phyloP scores from a whole-genome alignment of 345 rosid species.

The Sisymbrium altissimum region DNA sequence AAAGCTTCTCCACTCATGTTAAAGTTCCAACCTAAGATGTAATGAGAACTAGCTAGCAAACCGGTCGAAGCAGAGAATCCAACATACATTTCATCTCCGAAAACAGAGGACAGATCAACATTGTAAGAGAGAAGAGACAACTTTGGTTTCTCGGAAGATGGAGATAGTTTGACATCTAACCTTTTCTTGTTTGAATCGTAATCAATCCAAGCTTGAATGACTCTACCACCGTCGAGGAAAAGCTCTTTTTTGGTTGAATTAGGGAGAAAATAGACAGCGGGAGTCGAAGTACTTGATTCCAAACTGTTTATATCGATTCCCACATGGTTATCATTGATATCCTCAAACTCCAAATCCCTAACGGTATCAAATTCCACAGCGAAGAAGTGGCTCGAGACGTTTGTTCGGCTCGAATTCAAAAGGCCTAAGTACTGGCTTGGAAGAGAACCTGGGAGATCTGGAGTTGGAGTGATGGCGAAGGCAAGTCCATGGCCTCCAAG shows the following conservation, averaged over 20 bases:
- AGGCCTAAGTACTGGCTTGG: conserved; percentile 75
- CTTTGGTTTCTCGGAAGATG: conserved; percentile 55
- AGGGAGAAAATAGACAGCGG: conserved; percentile 51
- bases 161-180: conserved; percentile 68
- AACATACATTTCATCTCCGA: conserved; percentile 66
- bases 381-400: conserved; percentile 55
- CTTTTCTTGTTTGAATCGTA: conserved; percentile 57
- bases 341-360: conserved; percentile 57
- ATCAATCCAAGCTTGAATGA: conserved; percentile 82
- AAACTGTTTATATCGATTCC: conserved; percentile 73
- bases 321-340: conserved; percentile 75
- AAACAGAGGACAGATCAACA: conserved; percentile 55
- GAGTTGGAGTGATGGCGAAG: conserved; percentile 58
- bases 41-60: conserved; percentile 69
- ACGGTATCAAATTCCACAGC: conserved; percentile 92
- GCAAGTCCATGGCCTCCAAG: conserved; percentile 91
- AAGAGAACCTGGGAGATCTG: conserved; percentile 45
- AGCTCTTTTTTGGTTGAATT: conserved; percentile 41
- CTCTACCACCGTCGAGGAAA: conserved; percentile 45
- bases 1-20: conserved; percentile 58
- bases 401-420: conserved; percentile 50
- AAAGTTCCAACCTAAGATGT: conserved; percentile 89
- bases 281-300: conserved; percentile 49
- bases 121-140: conserved; percentile 53
- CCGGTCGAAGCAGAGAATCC: conserved; percentile 94